Base-by-base conservation (phyloP, 441 rosid species). In the Gossypium gossypioides region DNA sequence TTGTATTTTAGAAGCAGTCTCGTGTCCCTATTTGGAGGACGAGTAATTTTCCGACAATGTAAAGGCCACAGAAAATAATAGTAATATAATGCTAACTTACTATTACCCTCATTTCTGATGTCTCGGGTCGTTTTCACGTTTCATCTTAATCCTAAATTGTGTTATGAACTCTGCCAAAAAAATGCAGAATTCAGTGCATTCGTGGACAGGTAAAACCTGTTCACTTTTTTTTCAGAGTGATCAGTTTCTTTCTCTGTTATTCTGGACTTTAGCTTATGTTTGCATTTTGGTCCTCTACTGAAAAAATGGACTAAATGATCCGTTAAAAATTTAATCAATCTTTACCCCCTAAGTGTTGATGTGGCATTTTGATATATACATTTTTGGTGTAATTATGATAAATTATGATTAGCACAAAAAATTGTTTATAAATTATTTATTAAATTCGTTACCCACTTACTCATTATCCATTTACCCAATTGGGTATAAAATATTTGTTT, bases 1-100 rank as follows among this genome's bases (percentile, higher is more conserved):
- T 50, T 68, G 59, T 50, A 27, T 16, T 50, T 32, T 48, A n/a
- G 24, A 66, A 48, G 70, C 70, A 24, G 57, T 24, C 70, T 46
- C 6, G 7, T 66, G 55, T 48, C 57, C 56, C 22, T 48, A 19
- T 40, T 66, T 24, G 21, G n/a, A 66, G 58, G 22, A 1, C 2
- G 2, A 48, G 12, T 66, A 24, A 24, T 46, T 66, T 10, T 46
- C 70, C 19, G 48, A 66, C 42, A n/a, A 13, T 46, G 56, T 66
- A 66, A n/a, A 66, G 70, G 70, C 21, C 6, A 16, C 25, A 8
- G 12, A 15, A 62, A 34, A 34, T 32, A 32, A 32, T 32, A 32
- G 9, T 37, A 34, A 16, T 34, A 7, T 34, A 34, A 7, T 34
- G 25, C 56, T 24, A 22, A 46, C 55, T 44, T 44, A 21, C n/a